These are phyloP conservation scores for Cyclotella choctawhatcheeana DNA, from an alignment of 108 stramenopile species.

Conservation along the genomic window DNA sequence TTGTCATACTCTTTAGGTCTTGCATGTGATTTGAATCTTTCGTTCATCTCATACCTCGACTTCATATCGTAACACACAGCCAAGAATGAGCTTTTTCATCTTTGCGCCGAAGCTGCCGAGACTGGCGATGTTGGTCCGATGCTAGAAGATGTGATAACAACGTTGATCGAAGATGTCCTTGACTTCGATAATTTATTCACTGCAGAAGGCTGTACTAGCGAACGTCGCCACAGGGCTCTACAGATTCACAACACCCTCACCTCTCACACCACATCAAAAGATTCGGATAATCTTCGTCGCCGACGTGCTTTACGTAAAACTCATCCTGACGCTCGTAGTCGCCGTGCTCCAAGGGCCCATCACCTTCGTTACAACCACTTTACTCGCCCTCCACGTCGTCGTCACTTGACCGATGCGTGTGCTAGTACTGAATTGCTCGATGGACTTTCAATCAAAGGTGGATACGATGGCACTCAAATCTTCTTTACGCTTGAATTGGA, in stretches of 20 bases:
- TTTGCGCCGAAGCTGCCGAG: constrained; percentile 22
- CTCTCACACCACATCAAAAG: not conserved
- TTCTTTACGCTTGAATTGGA: constrained; percentile 30
- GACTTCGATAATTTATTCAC: not conserved
- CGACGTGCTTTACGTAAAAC: not conserved
- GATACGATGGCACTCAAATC: constrained; percentile 19
- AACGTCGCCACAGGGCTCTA: not conserved
- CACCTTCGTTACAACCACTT: constrained; percentile 37
- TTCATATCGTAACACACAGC: not conserved
- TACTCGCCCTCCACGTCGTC: constrained; percentile 17
- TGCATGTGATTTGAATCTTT: not conserved
- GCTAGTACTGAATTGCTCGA: constrained; percentile 13
- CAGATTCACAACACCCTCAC: not conserved
- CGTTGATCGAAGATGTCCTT: constrained; percentile 26
- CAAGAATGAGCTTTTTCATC: constrained; percentile 39
- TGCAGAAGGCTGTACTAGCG: not conserved
- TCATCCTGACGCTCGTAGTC: not conserved
- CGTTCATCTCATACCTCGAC: not conserved
- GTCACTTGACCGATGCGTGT: not conserved
- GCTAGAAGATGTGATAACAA: constrained; percentile 22
- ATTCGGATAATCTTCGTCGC: not conserved
- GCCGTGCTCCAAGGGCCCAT: constrained; percentile 14
- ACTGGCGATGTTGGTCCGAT: constrained; percentile 21
- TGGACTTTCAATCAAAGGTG: constrained; percentile 26
- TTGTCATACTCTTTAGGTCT: not conserved